These are phyloP conservation scores for Hymenoscyphus fructigenus DNA, from an alignment of 2,329 filamentous ascomycete species.

Conservation along the genomic window DNA sequence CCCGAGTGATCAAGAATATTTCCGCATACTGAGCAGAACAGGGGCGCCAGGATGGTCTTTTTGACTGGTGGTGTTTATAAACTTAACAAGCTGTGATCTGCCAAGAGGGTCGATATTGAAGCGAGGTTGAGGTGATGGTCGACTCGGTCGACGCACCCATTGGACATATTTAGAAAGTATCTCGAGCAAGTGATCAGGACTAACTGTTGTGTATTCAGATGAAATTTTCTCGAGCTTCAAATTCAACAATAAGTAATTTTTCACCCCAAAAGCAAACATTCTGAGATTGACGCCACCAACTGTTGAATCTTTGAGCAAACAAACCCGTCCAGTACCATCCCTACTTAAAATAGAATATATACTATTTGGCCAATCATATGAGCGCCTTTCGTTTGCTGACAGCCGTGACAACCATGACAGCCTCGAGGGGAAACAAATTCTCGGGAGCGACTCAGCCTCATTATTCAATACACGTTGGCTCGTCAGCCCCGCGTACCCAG, in stretches of 20 bases:
- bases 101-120: too few relatives aligned
- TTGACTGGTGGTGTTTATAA: too few relatives aligned
- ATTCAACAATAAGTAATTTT: too few relatives aligned
- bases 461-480: constrained; percentile 17
- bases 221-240: too few relatives aligned
- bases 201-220: too few relatives aligned
- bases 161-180: too few relatives aligned
- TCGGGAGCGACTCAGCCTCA: constrained; percentile 23
- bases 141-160: too few relatives aligned
- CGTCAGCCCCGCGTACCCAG: constrained; percentile 19
- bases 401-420: not conserved
- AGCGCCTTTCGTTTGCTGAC: not conserved
- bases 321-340: not conserved
- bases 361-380: not conserved
- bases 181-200: too few relatives aligned
- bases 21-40: constrained; percentile 2
- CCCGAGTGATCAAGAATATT: not conserved
- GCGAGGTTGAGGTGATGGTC: too few relatives aligned
- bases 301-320: not conserved
- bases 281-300: too few relatives aligned
- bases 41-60: constrained; percentile 3
- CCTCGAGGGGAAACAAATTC: constrained; percentile 1
- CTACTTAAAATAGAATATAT: not conserved
- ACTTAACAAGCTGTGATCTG: too few relatives aligned
- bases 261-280: too few relatives aligned